Evolutionary conservation across 2,329 filamentous ascomycete species (phyloP).

Genomic region (Alternaria gansuensis): DNA sequence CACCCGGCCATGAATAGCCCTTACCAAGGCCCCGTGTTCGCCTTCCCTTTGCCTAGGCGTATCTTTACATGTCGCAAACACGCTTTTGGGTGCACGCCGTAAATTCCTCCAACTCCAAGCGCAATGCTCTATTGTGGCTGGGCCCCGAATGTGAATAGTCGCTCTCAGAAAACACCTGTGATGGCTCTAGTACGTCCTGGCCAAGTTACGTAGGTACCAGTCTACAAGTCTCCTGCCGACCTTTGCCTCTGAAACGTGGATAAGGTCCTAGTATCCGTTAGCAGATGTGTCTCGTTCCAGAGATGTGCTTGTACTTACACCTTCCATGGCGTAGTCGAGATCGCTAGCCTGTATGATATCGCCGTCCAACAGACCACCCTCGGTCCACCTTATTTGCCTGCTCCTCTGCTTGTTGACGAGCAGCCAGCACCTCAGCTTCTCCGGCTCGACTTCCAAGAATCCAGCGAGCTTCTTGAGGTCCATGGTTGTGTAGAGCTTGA

Average conservation of each 20-base stretch:
- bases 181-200: conserved; percentile 80
- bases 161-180: conserved; percentile 13
- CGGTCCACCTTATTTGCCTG: conserved; percentile 93
- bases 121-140: conserved; percentile 44
- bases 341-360: conserved; percentile 94
- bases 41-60: conserved; percentile 23
- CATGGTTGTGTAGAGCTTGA: conserved; percentile 99
- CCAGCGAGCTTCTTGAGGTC: conserved; percentile 97
- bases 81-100: conserved; percentile 46
- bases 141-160: conserved; percentile 22
- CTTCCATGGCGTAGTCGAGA: conserved; percentile 95
- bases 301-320: conserved; percentile 66
- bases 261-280: conserved; percentile 74
- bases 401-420: conserved; percentile 99
- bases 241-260: conserved; percentile 99
- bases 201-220: conserved; percentile 98
- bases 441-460: conserved; percentile 96
- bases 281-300: conserved; percentile 8
- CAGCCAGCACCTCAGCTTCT: conserved; percentile 91
- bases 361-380: conserved; percentile 88
- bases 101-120: conserved; percentile 48
- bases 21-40: conserved; percentile 23
- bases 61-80: conserved; percentile 30
- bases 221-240: conserved; percentile 96
- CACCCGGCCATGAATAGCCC: conserved; percentile 19